These are phyloP conservation scores for Xylaria venustula DNA, from an alignment of 495 filamentous ascomycete species.

Conservation along the genomic window DNA sequence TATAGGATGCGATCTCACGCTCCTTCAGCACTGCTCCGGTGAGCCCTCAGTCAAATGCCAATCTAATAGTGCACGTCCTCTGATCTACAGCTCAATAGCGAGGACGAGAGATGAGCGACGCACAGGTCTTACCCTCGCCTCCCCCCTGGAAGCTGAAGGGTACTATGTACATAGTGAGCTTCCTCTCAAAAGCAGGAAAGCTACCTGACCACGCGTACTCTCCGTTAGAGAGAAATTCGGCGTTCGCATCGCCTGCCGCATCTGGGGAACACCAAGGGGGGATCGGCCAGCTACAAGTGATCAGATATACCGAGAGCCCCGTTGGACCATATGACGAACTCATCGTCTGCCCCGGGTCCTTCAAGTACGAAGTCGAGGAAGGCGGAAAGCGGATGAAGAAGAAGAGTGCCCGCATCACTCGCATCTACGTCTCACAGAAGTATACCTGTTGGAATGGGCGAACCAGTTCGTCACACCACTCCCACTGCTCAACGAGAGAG, in stretches of 20 bases:
- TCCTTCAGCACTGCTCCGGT: too few relatives aligned
- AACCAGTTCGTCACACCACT: constrained; percentile 19
- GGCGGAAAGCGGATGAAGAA: constrained; percentile 23
- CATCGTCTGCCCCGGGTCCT: constrained; percentile 44
- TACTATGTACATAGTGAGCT: constrained; percentile 37
- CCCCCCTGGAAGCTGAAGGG: constrained; percentile 42
- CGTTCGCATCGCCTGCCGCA: constrained; percentile 25
- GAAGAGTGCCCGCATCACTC: constrained; percentile 34
- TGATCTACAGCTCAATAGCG: neutral
- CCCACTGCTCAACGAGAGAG: neutral
- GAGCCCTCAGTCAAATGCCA: too few relatives aligned
- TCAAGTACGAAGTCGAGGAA: constrained; percentile 33
- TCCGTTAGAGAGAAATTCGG: constrained; percentile 39
- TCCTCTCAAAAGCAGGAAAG: constrained; percentile 14
- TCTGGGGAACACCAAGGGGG: constrained; percentile 41
- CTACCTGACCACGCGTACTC: constrained; percentile 36
- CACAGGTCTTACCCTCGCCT: constrained; percentile 22
- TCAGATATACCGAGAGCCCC: constrained; percentile 49
- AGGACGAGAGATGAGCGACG: neutral
- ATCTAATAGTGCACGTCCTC: too few relatives aligned
- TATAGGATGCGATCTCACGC: too few relatives aligned
- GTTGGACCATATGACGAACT: constrained; percentile 54
- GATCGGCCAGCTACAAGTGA: constrained; percentile 44
- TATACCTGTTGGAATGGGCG: constrained; percentile 49
- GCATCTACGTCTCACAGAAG: constrained; percentile 52